Percentiles rank a stretch among this genome's conserved stretches.
Conservation (phyloP, 2,329 filamentous ascomycete species). For the Monosporascus ibericus region DNA sequence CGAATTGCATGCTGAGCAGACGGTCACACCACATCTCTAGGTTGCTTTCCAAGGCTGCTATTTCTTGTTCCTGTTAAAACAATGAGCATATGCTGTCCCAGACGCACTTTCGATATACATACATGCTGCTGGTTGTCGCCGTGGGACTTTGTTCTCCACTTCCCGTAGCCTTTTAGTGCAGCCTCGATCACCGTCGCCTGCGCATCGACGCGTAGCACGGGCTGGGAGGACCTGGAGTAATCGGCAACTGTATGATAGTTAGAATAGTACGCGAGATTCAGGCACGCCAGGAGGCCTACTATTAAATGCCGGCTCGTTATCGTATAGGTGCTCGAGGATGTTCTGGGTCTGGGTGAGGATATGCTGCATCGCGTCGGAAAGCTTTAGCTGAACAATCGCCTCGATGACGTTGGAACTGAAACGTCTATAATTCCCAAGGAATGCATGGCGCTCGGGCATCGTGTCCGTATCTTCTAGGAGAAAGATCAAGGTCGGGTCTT, state of each 20-base stretch:
- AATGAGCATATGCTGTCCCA: constrained; percentile 13
- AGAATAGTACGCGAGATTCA: constrained; percentile 6
- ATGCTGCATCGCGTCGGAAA: constrained; percentile 79
- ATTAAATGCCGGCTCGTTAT: constrained; percentile 60
- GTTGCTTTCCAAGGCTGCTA: constrained; percentile 52
- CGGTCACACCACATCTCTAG: constrained; percentile 68
- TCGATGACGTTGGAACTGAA: constrained; percentile 88
- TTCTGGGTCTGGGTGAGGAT: constrained; percentile 76
- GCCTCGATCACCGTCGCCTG: constrained; percentile 87
- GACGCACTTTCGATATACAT: neutral
- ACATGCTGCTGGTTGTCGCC: constrained; percentile 15
- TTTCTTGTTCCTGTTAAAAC: constrained; percentile 38
- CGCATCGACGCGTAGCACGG: constrained; percentile 76
- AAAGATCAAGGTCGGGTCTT: constrained; percentile 74
- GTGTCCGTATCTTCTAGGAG: constrained; percentile 93
- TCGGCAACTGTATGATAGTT: constrained; percentile 36
- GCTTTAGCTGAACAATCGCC: constrained; percentile 72
- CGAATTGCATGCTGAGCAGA: constrained; percentile 64
- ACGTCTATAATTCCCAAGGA: constrained; percentile 89
- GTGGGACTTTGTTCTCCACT: constrained; percentile 51
- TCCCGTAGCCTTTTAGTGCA: constrained; percentile 80
- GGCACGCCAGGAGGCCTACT: constrained; percentile 36
- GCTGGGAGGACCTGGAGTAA: constrained; percentile 64
- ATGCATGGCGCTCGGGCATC: constrained; percentile 86
- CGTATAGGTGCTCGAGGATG: constrained; percentile 70